Base-by-base conservation (phyloP, 371 early-diverging fungal genomes). In the Mortierella sp. region DNA sequence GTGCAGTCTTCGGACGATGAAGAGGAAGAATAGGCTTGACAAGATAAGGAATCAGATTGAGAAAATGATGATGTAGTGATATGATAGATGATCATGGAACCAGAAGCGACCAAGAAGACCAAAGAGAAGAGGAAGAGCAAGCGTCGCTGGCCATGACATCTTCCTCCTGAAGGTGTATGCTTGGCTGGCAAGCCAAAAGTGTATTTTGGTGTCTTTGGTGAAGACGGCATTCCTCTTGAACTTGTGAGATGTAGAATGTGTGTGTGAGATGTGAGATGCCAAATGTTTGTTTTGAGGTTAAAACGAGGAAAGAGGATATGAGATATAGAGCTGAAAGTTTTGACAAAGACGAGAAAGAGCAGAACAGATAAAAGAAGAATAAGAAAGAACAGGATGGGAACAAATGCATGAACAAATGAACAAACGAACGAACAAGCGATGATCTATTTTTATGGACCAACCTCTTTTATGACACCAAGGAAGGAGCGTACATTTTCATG, bases 51-150 rank as follows among this genome's bases (percentile, higher is more conserved):
- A 3, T 21, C 60, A 0, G 76, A 74, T 36, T 55, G 59, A n/a
- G 65, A 10, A 36, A 76, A 81, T 8, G 81, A 63, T 0, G 63
- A 33, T 33, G 70, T 60, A 24, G 74, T 53, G 63, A 76, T 76
- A 59, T 75, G 81, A 21, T 75, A 67, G 63, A 81, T 57, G 57
- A 81, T 6, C 76, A 81, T 72, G n/a, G 81, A 81, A 32, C 81
- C 81, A n/a, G 81, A 81, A 10, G 81, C 75, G 62, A 81, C 72
- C 15, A 81, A 59, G 33, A 81, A 47, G 53, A 76, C 48, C 24
- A 81, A 45, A 19, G 76, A 65, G 62, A 81, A 58, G 22, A 81
- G 76, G 16, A 76, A 65, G n/a, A 81, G 66, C 63, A 81, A 69
- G 3, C 76, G 76, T 2, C 67, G 60, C 28, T 81, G 81, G 22